These are phyloP conservation scores for Zygoascus meyerae DNA, from an alignment of 1,139 yeast genomes.

Conservation along the genomic window DNA sequence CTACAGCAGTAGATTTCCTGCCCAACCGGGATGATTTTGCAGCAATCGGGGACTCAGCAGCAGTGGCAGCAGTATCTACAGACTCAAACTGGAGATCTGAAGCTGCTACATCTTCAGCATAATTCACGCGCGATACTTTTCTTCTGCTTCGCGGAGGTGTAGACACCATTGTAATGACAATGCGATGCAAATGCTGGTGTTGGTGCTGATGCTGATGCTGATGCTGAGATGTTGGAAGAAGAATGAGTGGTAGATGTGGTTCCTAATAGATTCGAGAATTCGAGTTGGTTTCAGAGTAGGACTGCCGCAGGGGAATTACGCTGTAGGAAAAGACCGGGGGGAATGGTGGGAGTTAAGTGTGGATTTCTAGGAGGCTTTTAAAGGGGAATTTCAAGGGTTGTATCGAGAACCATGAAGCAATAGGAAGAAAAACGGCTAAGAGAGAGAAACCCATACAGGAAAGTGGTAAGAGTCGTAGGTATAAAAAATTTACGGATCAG, in stretches of 20 bases:
- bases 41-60: not conserved
- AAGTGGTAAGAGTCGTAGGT: too few species aligned
- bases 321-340: not conserved
- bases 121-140: constrained; percentile 27
- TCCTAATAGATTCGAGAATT: too few species aligned
- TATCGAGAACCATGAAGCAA: not conserved
- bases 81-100: constrained; percentile 10
- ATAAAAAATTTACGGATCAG: too few species aligned
- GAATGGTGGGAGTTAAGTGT: not conserved
- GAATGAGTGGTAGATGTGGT: too few species aligned
- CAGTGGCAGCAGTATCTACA: constrained; percentile 1
- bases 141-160: constrained; percentile 22
- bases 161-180: constrained; percentile 3
- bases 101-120: constrained; percentile 24
- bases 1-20: not conserved
- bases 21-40: not conserved
- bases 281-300: too few species aligned
- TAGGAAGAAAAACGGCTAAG: too few species aligned
- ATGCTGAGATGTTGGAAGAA: too few species aligned
- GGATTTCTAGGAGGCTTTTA: not conserved
- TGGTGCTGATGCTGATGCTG: too few species aligned
- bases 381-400: not conserved
- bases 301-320: too few species aligned
- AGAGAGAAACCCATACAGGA: too few species aligned
- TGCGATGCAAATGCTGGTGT: too few species aligned